Evolutionary conservation across 148 eudicot genomes (phyloP), one percentile per base, ranked within the genome.

Genomic region (Rhododendron henanense): DNA sequence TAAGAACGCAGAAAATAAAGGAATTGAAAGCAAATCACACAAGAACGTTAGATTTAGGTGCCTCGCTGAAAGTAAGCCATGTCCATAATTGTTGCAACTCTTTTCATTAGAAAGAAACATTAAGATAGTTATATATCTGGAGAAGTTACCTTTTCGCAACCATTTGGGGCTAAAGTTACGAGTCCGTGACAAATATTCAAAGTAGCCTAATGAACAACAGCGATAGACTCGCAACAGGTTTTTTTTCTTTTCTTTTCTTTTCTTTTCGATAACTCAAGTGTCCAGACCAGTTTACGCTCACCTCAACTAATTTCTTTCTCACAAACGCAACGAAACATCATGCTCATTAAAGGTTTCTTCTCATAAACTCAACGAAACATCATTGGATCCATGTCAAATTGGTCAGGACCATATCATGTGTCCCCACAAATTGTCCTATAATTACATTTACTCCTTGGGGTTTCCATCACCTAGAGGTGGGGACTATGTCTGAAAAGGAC

Each of bases 401-500:
- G 37, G 39, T 33, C 33, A 65, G 73, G 73, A 65, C 73, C 73
- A 65, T 65, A 10, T 23, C 9, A 63, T 67, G 33, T 25, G 74
- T 25, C 74, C 74, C 74, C 35, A 25, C 74, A 67, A 63, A 14
- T 55, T 16, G 47, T 59, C 31, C 33, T 5, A 21, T 81, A 59
- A 81, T 59, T 61, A 81, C 31, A 35, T 57, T 37, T 39, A 82
- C 33, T 19, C 84, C 28, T 33, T 55, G 47, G 71, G 84, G 84
- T 59, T 67, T 15, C 74, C 16, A n/a, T 63, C 57, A 45, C 76
- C 76, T 5, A 71, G 19, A 4, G 77, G 79, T 48, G 85, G 85
- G 85, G 79, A 81, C 79, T 71, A 0, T 33, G 11, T 65, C 16
- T 31, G 79, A 84, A 84, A 77, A 25, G 50, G 85, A 84, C 85